Base-by-base conservation (phyloP, 2,329 filamentous ascomycete species). In the Didymosphaeria variabile region DNA sequence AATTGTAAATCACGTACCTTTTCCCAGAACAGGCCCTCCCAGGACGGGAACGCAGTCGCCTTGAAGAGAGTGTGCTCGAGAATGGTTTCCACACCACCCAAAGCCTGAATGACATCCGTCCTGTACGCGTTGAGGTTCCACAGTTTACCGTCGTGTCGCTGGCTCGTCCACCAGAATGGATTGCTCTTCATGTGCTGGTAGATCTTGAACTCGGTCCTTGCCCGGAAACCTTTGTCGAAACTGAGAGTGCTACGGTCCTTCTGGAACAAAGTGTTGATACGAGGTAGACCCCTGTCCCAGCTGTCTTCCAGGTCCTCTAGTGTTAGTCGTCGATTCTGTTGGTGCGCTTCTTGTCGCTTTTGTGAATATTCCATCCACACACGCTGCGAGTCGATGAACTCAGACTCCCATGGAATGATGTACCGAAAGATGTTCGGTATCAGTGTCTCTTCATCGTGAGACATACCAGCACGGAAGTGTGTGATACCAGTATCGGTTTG, bases 301-400 rank as follows among this genome's bases (percentile, higher is more conserved):
- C 93, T 97, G 76, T 99, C 95, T 75, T 99, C 95, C 23, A 99
- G 84, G 80, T 99, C 95, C 77, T 99, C 95, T 8, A 99, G 85
- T 0, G 95, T 99, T 50, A 99, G 83, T 68, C 95, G 89, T 59
- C 95, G 90, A 72, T 99, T 99, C 78, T 99, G 95, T 71, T 98
- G 94, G 73, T 97, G 97, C 21, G 95, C 96, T 77, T 99, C 95
- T 67, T 96, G 86, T 50, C 95, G 90, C 84, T 99, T 99, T 81
- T 99, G 95, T 0, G 94, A 97, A 75, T 99, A 99, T 72, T 99
- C 95, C 29, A 95, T 98, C 95, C 95, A 99, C 1, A 99, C 95
- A 70, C 96, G 90, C 78, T 99, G 96, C 4, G 95, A 99, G 77
- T 99, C 96, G 68, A 98, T 97, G 79, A 99, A 99, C 77, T 99